Evolutionary conservation across 2,329 filamentous ascomycete species (phyloP).

Genomic region (Podosphaera fusca): DNA sequence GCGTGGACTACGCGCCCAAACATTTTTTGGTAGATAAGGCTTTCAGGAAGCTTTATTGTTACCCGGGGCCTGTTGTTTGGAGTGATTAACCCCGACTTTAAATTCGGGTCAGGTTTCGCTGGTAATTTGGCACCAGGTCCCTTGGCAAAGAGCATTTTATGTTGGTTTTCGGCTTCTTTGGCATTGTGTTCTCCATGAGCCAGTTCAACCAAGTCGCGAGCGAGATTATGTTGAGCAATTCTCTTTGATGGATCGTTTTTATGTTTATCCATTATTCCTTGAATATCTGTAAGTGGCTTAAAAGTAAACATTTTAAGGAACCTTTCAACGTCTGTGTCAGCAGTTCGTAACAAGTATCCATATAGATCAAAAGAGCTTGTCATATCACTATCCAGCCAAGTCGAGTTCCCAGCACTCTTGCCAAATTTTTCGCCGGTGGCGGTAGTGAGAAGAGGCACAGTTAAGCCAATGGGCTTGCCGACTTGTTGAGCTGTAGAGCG

Average conservation of each 20-base stretch:
- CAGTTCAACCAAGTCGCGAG: slow-evolving; percentile 58
- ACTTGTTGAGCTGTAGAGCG: slow-evolving; percentile 20
- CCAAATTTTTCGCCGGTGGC: slow-evolving; percentile 75
- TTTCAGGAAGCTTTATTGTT: slow-evolving; percentile 34
- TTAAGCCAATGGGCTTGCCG: slow-evolving; percentile 52
- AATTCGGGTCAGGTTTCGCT: not conserved
- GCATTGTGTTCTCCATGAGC: slow-evolving; percentile 51
- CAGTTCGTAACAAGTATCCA: slow-evolving; percentile 63
- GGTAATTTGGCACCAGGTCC: slow-evolving; percentile 1
- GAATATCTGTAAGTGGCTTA: slow-evolving; percentile 47
- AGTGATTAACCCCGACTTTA: slow-evolving; percentile 5
- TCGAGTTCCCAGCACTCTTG: slow-evolving; percentile 78
- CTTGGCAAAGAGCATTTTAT: slow-evolving; percentile 26
- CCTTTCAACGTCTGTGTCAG: slow-evolving; percentile 59
- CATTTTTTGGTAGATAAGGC: slow-evolving; percentile 28
- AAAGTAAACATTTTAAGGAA: slow-evolving; percentile 86
- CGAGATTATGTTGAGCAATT: slow-evolving; percentile 61
- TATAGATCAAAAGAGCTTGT: slow-evolving; percentile 74
- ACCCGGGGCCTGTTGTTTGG: slow-evolving; percentile 26
- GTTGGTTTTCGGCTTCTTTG: slow-evolving; percentile 31
- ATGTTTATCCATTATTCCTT: slow-evolving; percentile 44
- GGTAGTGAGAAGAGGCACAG: slow-evolving; percentile 73
- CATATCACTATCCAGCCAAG: slow-evolving; percentile 73
- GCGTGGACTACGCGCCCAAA: slow-evolving; percentile 37
- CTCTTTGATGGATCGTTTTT: slow-evolving; percentile 43